Base-by-base conservation (phyloP, 345 rosid genomes). In the Lagerstroemia speciosa region DNA sequence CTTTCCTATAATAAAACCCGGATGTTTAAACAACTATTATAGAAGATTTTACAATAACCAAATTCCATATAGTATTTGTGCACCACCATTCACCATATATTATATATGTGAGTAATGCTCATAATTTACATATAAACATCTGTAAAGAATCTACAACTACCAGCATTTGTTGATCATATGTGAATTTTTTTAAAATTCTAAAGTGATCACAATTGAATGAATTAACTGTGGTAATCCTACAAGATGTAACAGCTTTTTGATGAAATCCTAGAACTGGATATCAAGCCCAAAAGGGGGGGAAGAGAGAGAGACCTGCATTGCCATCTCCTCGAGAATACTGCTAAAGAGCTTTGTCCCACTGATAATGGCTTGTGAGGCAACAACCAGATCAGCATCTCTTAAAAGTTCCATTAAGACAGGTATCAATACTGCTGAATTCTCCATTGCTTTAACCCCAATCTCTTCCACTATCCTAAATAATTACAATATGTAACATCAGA, bases 391-490 rank as follows among this genome's bases (percentile, higher is more conserved):
- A 53, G 66, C 70, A 73, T 94, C 99, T 82, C 76, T 84, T 68
- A 83, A 72, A 72, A 81, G 83, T 33, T 75, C 79, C 78, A 94
- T 72, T 67, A 91, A 71, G 62, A 89, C 88, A 34, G 85, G 86
- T 36, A 88, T 67, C 22, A 89, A 79, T 65, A 77, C 69, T 71
- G 80, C 67, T 53, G 85, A 89, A 69, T 80, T 80, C 65, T 89
- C 95, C 79, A 85, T 75, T 57, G 80, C 86, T 82, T 78, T 88
- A 75, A 84, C 76, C 46, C 93, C 87, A 75, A 88, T 74, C 69
- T 88, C 95, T 79, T 84, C 95, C 72, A 94, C 82, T 66, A 84
- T 77, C 97, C 99, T 94, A 87, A 64, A 76, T 83, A 67, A 66
- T 77, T 82, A 22, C 9, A 5, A 58, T 6, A 58, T 27, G 29